These are phyloP conservation scores for Gaultheria prostrata DNA, from an alignment of 148 eudicot genomes.

Conservation along the genomic window DNA sequence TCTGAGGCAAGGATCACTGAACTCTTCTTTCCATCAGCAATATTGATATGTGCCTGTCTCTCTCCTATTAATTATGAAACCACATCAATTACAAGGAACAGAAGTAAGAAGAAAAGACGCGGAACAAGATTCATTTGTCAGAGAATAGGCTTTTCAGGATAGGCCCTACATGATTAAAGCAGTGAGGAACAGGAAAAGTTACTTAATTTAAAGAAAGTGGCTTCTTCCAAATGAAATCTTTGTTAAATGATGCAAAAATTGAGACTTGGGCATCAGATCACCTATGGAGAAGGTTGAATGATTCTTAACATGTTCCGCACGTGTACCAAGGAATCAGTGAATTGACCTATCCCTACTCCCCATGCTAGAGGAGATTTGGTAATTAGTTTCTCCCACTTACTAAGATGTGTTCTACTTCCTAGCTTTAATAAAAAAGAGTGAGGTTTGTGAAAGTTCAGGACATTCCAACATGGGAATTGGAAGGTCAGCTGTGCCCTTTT, in stretches of 20 bases:
- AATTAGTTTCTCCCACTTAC: not conserved
- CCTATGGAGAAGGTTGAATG: not conserved
- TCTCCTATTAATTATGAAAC: constrained; percentile 47
- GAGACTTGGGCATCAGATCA: not conserved
- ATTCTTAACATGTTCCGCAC: not conserved
- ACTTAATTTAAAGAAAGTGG: not conserved
- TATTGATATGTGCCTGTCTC: constrained; percentile 61
- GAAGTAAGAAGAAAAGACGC: not conserved
- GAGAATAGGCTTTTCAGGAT: not conserved
- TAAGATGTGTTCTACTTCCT: not conserved
- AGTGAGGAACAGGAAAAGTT: constrained; percentile 2
- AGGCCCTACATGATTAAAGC: not conserved
- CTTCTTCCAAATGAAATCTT: not conserved
- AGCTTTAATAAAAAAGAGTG: not conserved
- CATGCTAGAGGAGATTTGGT: constrained; percentile 7
- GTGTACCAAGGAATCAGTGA: not conserved
- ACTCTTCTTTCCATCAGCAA: constrained; percentile 48
- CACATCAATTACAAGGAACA: constrained; percentile 15
- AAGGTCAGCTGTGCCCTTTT: not conserved
- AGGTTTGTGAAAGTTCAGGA: not conserved
- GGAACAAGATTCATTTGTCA: not conserved
- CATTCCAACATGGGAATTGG: not conserved
- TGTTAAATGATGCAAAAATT: not conserved
- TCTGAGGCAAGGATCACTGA: constrained; percentile 74
- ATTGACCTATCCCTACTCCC: not conserved